Evolutionary conservation across 2,329 filamentous ascomycete species (phyloP).

Genomic region (Aspergillus oerlinghausenensis): DNA sequence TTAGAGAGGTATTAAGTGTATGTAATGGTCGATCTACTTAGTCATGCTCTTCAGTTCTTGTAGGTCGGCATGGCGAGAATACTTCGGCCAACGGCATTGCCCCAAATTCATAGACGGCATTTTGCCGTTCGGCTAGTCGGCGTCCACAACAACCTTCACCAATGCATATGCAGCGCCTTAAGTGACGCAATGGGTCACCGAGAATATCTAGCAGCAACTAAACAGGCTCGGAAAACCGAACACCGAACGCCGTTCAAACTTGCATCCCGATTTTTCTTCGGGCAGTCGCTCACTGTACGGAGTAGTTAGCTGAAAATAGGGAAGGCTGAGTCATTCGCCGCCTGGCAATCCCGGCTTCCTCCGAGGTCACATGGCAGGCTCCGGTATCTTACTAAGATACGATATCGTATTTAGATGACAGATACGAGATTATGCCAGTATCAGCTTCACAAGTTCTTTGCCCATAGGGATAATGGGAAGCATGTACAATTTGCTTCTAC

Average conservation of each 20-base stretch:
- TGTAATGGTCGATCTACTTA: neutral
- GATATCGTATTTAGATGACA: constrained; percentile 13
- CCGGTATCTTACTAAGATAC: constrained; percentile 1
- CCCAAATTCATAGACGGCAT: no score
- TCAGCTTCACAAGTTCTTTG: neutral
- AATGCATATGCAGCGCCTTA: neutral
- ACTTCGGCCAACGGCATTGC: neutral
- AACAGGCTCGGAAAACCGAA: neutral
- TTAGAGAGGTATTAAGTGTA: neutral
- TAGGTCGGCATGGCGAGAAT: neutral
- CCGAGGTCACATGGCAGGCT: constrained; percentile 24
- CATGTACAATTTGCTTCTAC: constrained; percentile 19
- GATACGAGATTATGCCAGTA: neutral
- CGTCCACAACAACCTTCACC: no score
- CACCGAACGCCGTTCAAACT: neutral
- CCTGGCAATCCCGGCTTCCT: constrained; percentile 3
- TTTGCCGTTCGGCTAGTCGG: no score
- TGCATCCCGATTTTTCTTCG: neutral
- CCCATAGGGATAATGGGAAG: constrained; percentile 28
- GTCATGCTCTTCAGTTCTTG: neutral
- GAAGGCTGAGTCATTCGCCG: neutral
- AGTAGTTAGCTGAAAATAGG: neutral
- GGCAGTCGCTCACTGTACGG: neutral
- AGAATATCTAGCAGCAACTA: neutral
- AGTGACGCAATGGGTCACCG: neutral